Percentiles rank a stretch among this genome's conserved stretches.
These are phyloP conservation scores for Elsinoe australis DNA, from an alignment of 2,329 filamentous ascomycete genomes.

Conservation along the genomic window DNA sequence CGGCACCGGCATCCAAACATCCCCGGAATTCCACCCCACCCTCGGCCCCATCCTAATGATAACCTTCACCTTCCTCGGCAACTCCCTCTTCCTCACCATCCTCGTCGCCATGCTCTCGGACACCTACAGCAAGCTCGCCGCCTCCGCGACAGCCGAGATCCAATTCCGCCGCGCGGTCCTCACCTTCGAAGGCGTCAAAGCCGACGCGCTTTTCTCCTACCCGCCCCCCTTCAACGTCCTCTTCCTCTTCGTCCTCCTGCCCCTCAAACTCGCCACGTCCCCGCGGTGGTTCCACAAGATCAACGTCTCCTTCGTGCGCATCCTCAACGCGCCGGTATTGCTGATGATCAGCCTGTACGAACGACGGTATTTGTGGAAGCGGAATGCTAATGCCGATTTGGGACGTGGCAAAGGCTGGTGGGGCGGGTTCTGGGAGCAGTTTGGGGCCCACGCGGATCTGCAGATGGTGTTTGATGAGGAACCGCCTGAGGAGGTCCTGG, in stretches of 20 bases:
- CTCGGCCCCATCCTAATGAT: constrained; percentile 74
- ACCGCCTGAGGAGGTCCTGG: constrained; percentile 50
- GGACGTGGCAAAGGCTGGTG: constrained; percentile 37
- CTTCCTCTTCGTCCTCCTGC: constrained; percentile 64
- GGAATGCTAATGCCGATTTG: constrained; percentile 29
- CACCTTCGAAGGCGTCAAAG: constrained; percentile 79
- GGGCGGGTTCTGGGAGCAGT: constrained; percentile 55
- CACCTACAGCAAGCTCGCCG: constrained; percentile 70
- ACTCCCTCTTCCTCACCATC: constrained; percentile 82
- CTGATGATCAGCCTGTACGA: constrained; percentile 64
- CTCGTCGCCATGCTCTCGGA: constrained; percentile 80
- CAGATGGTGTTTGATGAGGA: constrained; percentile 65
- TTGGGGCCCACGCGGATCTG: constrained; percentile 64
- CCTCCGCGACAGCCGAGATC: constrained; percentile 73
- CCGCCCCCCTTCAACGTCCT: constrained; percentile 77
- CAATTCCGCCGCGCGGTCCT: constrained; percentile 73
- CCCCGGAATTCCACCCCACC: constrained; percentile 67
- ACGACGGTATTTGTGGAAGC: constrained; percentile 58
- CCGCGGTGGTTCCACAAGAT: constrained; percentile 86
- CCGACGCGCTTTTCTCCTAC: constrained; percentile 74
- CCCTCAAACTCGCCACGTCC: constrained; percentile 69
- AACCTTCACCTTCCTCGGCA: constrained; percentile 75
- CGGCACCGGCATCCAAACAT: constrained; percentile 51
- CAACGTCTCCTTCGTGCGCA: constrained; percentile 67
- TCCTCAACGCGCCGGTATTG: constrained; percentile 67